Conservation (phyloP, 176 grass and related monocot species). For the Oryza longistaminata region DNA sequence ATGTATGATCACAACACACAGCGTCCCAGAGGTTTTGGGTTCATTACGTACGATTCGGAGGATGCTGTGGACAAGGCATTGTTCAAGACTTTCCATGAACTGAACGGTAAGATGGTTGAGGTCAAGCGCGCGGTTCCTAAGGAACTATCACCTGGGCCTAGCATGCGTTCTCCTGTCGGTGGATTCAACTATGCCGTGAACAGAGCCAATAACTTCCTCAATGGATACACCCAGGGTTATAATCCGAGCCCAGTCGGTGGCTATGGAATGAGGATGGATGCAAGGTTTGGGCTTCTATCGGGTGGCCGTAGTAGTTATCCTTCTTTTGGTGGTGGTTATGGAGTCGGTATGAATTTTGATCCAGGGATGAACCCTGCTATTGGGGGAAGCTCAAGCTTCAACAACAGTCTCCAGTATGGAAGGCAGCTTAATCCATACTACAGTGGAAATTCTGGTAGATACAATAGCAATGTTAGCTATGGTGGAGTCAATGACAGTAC, state of each 20-base stretch:
- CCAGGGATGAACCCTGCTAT: constrained; percentile 51
- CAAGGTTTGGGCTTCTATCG: constrained; percentile 60
- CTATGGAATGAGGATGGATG: constrained; percentile 79
- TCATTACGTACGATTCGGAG: constrained; percentile 85
- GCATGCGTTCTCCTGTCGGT: constrained; percentile 57
- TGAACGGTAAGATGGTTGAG: constrained; percentile 93
- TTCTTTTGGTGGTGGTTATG: constrained; percentile 74
- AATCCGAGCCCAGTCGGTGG: constrained; percentile 66
- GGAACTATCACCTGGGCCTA: constrained; percentile 74
- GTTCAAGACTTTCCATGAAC: constrained; percentile 86
- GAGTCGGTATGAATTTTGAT: constrained; percentile 78
- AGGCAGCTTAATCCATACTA: constrained; percentile 69
- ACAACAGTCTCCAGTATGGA: constrained; percentile 59
- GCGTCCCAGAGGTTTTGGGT: constrained; percentile 87
- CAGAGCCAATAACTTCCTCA: constrained; percentile 72
- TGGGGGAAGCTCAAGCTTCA: constrained; percentile 69
- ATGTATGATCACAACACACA: constrained; percentile 98
- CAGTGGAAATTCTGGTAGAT: constrained; percentile 73
- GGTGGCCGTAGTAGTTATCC: constrained; percentile 62
- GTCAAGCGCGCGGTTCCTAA: constrained; percentile 88
- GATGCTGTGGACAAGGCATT: constrained; percentile 79
- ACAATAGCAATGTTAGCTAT: constrained; percentile 62
- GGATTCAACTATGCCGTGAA: constrained; percentile 67
- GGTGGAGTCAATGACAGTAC: constrained; percentile 58
- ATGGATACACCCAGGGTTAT: constrained; percentile 73